Base-by-base conservation (phyloP, 345 rosid species). In the Hibiscus tridactylites region DNA sequence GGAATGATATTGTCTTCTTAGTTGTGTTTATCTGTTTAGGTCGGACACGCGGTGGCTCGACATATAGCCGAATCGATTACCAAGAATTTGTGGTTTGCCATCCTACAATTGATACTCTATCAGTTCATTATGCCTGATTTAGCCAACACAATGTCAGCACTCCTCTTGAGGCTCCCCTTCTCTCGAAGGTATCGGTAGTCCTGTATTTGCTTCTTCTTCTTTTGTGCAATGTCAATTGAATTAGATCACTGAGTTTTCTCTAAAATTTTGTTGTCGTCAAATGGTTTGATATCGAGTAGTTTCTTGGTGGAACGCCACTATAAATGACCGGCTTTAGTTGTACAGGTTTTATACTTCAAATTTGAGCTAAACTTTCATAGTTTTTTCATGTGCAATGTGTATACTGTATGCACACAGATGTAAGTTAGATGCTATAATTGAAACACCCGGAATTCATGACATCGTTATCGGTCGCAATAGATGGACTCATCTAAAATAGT, bases 1-100 rank as follows among this genome's bases (percentile, higher is more conserved):
- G 64, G 72, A 61, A 62, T 50, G 29, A 31, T 16, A 6, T 6
- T 37, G 6, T 50, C 52, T 44, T 53, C 9, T 75, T 60, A 3
- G 65, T 26, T 73, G 37, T 80, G 71, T 61, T 53, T 71, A 62
- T 73, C 46, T 13, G 39, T 65, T 49, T 81, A 95, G 99, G 90
- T 95, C 74, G 99, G 86, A 17, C 98, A 92, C 86, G 94, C 88
- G 1, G 96, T 95, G 76, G 98, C 94, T 8, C 79, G 98, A 78
- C 99, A 95, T 83, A 64, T 69, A 53, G 96, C 97, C 0, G 98
- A 95, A 77, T 68, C 72, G 21, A 71, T 92, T 58, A 87, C 99
- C 12, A 92, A 85, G 85, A 87, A 89, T 70, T 78, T 92, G 42
- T 92, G 97, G 97, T 74, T 90, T 77, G 80, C 88, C n/a, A 85